Conservation (phyloP, 2,329 filamentous ascomycete genomes). For the Gaeumannomyces sp. region DNA sequence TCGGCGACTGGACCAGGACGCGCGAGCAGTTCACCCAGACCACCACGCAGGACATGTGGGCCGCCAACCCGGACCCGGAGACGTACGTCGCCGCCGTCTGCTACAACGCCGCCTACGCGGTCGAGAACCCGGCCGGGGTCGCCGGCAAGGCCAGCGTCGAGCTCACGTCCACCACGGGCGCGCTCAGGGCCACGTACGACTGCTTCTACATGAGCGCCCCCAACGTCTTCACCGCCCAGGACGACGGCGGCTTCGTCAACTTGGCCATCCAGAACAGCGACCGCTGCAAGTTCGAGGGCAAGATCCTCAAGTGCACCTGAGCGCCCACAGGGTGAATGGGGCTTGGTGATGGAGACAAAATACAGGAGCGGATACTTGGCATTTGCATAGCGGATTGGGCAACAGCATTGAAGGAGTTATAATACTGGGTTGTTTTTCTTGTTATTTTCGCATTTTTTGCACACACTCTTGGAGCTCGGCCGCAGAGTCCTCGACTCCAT, state of each 20-base stretch:
- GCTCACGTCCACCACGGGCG: not conserved
- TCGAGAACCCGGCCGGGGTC: not conserved
- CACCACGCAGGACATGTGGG: conserved; percentile 3
- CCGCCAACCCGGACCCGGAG: not conserved
- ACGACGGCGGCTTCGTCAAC: conserved; percentile 4
- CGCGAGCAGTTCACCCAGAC: conserved; percentile 5
- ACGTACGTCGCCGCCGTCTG: conserved; percentile 3
- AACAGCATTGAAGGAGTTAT: too few species aligned
- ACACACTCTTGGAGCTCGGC: too few species aligned
- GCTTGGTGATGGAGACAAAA: too few species aligned
- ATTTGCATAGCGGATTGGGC: too few species aligned
- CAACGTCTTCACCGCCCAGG: conserved; percentile 1
- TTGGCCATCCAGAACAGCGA: not conserved
- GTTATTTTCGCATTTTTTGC: too few species aligned
- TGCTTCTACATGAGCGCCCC: conserved; percentile 4
- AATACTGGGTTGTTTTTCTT: too few species aligned
- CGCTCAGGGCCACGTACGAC: conserved; percentile 3
- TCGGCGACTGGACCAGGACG: not conserved
- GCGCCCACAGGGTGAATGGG: too few species aligned
- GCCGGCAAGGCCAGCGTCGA: conserved; percentile 5
- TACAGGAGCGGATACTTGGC: too few species aligned
- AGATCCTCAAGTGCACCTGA: not conserved
- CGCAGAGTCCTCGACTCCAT: too few species aligned
- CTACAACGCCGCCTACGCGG: conserved; percentile 7
- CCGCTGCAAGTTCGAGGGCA: not conserved